Base-by-base conservation (phyloP, 495 filamentous ascomycete genomes). In the Corynascus novoguineensis region DNA sequence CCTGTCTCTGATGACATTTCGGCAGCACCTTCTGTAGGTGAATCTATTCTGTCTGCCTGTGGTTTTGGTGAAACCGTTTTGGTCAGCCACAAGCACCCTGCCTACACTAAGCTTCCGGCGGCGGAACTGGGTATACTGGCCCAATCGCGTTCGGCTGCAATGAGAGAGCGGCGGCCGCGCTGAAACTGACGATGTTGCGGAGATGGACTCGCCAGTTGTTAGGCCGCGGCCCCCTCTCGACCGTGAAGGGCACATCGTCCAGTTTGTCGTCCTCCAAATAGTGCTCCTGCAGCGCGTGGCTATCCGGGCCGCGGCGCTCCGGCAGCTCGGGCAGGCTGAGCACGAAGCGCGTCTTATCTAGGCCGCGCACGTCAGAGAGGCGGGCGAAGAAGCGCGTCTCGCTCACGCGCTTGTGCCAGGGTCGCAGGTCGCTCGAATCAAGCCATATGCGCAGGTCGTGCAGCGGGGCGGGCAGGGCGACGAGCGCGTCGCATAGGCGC, bases 371-470 rank as follows among this genome's bases (percentile, higher is more conserved):
- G 7, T 58, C 27, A 12, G 41, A 17, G 27, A 69, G 55, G 5
- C 25, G 25, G 0, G 6, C 57, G 14, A 68, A 61, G 50, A 68
- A 48, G 10, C 57, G 48, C 42, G 57, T 63, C 59, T 68, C 66
- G 55, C 45, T 56, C 5, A 66, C 61, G 19, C 63, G 61, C 51
- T 55, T 50, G 45, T 63, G 50, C 67, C 67, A 69, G 4, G 60
- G 62, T 11, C 64, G 56, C 42, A 69, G 62, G 57, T 69, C 67
- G 29, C 60, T 42, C 49, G 64, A 57, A 57, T 69, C 60, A 29
- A 69, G 45, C 64, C 64, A 69, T 37, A 69, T 35, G 50, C 53
- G 56, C 17, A 69, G 53, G 17, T 32, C 35, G 5, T 52, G 58
- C 31, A 69, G 53, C n/a, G n/a, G n/a, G 15, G 27, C n/a, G 4